These are phyloP conservation scores for Plantago rigida DNA, from an alignment of 305 asterid species.

Conservation along the genomic window DNA sequence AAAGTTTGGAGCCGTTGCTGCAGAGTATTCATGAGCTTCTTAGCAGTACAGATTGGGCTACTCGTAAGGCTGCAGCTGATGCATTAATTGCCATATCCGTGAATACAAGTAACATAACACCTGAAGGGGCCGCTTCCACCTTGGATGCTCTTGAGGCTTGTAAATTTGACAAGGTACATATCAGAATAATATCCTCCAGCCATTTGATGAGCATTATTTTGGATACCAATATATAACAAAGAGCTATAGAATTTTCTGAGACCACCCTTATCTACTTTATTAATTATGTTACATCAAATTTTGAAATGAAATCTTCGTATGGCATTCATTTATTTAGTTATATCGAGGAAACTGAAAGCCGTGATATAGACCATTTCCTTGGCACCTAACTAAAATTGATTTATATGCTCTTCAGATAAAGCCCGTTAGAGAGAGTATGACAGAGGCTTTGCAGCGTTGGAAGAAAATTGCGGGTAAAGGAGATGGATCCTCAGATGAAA, in stretches of 20 bases:
- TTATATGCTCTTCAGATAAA: conserved; percentile 49
- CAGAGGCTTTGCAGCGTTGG: conserved; percentile 94
- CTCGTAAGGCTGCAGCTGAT: conserved; percentile 96
- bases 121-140: conserved; percentile 61
- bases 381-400: conserved; percentile 15
- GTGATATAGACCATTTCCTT: neutral
- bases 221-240: too few species aligned
- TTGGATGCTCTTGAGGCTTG: conserved; percentile 72
- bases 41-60: conserved; percentile 84
- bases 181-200: conserved; percentile 17
- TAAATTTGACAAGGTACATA: conserved; percentile 82
- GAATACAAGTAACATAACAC: conserved; percentile 52
- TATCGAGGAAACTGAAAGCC: neutral
- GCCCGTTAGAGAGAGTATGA: conserved; percentile 89
- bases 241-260: too few species aligned
- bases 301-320: conserved; percentile 17
- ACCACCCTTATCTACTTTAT: neutral
- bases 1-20: conserved; percentile 64
- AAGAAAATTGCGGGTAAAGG: conserved; percentile 81
- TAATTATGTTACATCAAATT: conserved; percentile 7
- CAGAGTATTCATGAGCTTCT: conserved; percentile 80
- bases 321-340: neutral
- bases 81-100: conserved; percentile 56
- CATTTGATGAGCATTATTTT: neutral
- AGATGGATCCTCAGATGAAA: conserved; percentile 67